Evolutionary conservation across 108 stramenopile species (phyloP), one percentile per base, ranked within the genome.

Genomic region (Pseudonitzschia multistriata): DNA sequence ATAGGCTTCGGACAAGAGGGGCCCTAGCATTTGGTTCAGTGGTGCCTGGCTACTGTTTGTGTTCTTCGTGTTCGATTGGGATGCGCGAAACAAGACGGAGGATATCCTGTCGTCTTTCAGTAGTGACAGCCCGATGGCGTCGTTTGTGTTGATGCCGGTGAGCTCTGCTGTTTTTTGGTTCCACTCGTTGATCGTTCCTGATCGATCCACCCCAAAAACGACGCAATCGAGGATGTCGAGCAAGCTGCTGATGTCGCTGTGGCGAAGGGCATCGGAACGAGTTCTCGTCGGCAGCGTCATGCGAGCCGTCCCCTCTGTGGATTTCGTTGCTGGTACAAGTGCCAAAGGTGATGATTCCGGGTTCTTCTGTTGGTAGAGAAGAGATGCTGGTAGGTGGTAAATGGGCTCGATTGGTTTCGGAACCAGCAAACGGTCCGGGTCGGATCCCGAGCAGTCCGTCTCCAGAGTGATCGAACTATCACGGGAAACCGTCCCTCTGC

Each of bases 121-220:
- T 34, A 31, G 3, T 33, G 30, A n/a, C 28, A 24, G 24, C 31
- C 59, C 30, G 5, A 33, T 22, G 5, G 59, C 27, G 10, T 5
- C 10, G 1, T 45, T 17, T 13, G 42, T 45, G 17, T 45, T 17
- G 1, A 52, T 52, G 15, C 25, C 50, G 15, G 50, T 52, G 50
- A 25, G 21, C 25, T 52, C 22, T 2, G 50, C 2, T 2, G 24
- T 62, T 15, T 69, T 47, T 33, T 74, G 28, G 27, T 79, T 70
- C 50, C 81, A 70, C n/a, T 74, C 86, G 47, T 86, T 86, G 11
- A 92, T 79, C 15, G 27, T 66, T 22, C 88, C 88, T 22, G 73
- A 29, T 4, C 39, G 45, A 62, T 89, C 83, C 5, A 89, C 64
- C 14, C 86, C 87, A 68, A 92, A 86, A 31, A 92, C 82, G 15